Evolutionary conservation across 768 basidiomycete genomes (phyloP), one percentile per base, ranked within the genome.

Genomic region (Chalciporus chontae): DNA sequence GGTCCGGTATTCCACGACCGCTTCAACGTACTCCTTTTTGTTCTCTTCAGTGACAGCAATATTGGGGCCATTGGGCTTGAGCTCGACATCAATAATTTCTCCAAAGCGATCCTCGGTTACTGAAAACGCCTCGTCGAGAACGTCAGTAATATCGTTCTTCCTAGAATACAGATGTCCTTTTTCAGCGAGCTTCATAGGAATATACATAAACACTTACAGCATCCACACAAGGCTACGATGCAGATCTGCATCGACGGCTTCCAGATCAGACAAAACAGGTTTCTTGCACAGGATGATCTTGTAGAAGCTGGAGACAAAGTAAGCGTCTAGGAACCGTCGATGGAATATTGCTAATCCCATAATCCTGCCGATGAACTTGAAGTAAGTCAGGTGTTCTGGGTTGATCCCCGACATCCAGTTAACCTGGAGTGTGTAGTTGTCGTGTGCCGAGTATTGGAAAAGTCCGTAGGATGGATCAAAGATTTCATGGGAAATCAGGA

Each of bases 391-490:
- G 59, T 87, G 84, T 50, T 89, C 87, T 1, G 85, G 84, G 50
- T 88, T 88, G 52, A 89, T 79, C 18, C 79, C 83, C 1, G 85
- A 86, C 38, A 81, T 81, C 24, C 84, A 84, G 55, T 89, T 90
- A 64, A 90, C 86, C 67, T 88, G 85, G 4, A 90, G 76, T 0
- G 87, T 87, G 59, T 88, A 89, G 57, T 86, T 85, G 71, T 90
- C 88, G 58, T 83, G 82, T 4, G 85, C 76, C 0, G 87, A 87
- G 58, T 90, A 90, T 63, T 89, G 84, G 59, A 89, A 89, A 31
- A 89, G 68, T n/a, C 87, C 87, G 50, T 89, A 89, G 45, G 81
- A 84, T 18, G 87, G 87, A 60, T 89, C 83, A 71, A 90, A 90
- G 57, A 90, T 84, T 59, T 89, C 85, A 50, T 88, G 87, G 1